These are phyloP conservation scores for Fusarium virguliforme DNA, from an alignment of 2,329 filamentous ascomycete genomes.

Conservation along the genomic window DNA sequence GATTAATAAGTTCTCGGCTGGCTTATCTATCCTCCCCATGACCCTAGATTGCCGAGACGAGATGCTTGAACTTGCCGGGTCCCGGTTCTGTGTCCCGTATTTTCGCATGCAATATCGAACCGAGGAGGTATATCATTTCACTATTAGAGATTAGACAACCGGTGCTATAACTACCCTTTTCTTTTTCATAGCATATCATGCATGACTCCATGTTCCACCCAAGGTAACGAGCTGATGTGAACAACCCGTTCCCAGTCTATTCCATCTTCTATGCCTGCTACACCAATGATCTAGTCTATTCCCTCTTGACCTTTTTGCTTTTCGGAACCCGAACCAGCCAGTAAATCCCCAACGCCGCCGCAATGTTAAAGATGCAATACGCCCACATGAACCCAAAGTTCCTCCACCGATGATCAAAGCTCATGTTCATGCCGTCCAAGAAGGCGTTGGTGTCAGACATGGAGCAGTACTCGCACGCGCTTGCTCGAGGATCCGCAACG, in stretches of 20 bases:
- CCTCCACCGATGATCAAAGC: constrained; percentile 68
- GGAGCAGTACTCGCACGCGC: constrained; percentile 64
- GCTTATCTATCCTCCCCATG: neutral
- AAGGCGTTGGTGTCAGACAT: constrained; percentile 60
- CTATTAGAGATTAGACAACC: accelerated
- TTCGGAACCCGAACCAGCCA: constrained; percentile 61
- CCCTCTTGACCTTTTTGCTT: constrained; percentile 39
- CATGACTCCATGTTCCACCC: neutral
- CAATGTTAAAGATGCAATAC: constrained; percentile 68
- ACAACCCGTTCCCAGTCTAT: neutral
- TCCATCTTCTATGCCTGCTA: neutral
- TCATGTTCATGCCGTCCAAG: constrained; percentile 60
- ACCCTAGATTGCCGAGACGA: neutral
- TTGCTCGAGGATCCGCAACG: constrained; percentile 47
- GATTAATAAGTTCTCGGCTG: neutral
- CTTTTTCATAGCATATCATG: neutral
- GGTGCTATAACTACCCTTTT: neutral
- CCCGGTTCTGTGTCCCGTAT: too few relatives aligned
- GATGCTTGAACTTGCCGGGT: too few relatives aligned
- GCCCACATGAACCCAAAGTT: constrained; percentile 71
- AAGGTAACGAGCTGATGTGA: neutral
- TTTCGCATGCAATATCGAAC: too few relatives aligned
- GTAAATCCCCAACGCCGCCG: constrained; percentile 66
- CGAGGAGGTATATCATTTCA: accelerated
- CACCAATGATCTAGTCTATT: constrained; percentile 7